A percentile compares a stretch with the other conserved stretches of the same genome.
Conservation (phyloP, 2,329 filamentous ascomycete genomes). For the Neopestalotiopsis rosae region DNA sequence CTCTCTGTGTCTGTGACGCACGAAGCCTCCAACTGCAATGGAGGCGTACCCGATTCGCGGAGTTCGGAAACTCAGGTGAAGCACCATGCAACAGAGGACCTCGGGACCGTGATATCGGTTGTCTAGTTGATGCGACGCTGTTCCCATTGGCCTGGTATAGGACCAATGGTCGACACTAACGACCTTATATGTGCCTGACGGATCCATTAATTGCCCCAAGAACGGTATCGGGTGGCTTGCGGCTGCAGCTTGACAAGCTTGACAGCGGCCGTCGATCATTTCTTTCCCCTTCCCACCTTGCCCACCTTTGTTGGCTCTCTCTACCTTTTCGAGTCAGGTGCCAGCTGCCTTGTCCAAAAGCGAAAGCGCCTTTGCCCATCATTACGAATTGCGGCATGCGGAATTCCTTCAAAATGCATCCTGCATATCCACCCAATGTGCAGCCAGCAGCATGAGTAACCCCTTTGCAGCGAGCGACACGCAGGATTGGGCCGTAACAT, state of each 20-base stretch:
- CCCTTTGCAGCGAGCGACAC: background rate
- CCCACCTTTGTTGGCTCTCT: too few relatives aligned
- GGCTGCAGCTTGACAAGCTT: background rate
- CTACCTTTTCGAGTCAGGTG: background rate
- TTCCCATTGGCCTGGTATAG: background rate
- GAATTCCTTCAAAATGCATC: too few relatives aligned
- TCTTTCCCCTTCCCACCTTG: background rate
- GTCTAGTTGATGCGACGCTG: background rate
- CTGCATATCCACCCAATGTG: background rate
- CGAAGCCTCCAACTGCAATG: background rate
- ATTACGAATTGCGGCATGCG: background rate
- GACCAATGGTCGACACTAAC: background rate
- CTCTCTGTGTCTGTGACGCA: background rate
- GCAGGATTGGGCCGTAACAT: background rate
- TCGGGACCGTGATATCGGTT: background rate
- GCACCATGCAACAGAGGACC: background rate
- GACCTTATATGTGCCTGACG: background rate
- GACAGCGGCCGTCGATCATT: background rate
- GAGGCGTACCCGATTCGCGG: conserved; percentile 6
- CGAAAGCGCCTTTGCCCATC: background rate
- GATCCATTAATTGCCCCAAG: conserved; percentile 7
- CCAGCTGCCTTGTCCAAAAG: background rate
- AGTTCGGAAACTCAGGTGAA: conserved; percentile 1
- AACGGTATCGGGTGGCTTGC: background rate
- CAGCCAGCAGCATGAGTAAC: background rate